Evolutionary conservation across 371 early-diverging fungal genomes (phyloP).

Genomic region (Basidiobolus meristosporus): DNA sequence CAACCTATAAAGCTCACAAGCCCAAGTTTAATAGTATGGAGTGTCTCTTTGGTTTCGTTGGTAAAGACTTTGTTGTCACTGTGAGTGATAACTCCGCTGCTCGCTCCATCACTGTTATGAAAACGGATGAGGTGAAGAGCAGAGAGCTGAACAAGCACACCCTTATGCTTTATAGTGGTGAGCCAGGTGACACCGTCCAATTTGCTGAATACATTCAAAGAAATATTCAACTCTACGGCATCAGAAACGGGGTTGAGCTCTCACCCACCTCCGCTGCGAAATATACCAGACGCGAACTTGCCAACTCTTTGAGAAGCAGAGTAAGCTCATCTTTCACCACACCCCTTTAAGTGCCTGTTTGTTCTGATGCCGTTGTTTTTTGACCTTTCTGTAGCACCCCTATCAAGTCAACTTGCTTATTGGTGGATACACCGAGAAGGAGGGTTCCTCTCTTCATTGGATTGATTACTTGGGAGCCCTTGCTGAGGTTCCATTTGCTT

Average conservation of each 20-base stretch:
- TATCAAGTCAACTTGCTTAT: slow-evolving; percentile 82
- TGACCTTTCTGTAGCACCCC: slow-evolving; percentile 34
- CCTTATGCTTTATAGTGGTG: slow-evolving; percentile 72
- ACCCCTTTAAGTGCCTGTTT: not conserved
- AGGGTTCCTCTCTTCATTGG: slow-evolving; percentile 72
- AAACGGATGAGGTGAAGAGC: slow-evolving; percentile 76
- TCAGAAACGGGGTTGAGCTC: slow-evolving; percentile 66
- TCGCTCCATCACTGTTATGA: slow-evolving; percentile 84
- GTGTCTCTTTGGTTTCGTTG: slow-evolving; percentile 80
- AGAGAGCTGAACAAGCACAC: slow-evolving; percentile 63
- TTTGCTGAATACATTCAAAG: slow-evolving; percentile 92
- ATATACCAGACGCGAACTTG: slow-evolving; percentile 74
- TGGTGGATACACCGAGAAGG: slow-evolving; percentile 62
- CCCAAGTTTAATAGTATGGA: too few species aligned
- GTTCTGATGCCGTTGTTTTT: slow-evolving; percentile 1
- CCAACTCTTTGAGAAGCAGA: slow-evolving; percentile 68
- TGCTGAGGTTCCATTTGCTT: slow-evolving; percentile 67
- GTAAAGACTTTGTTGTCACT: slow-evolving; percentile 82
- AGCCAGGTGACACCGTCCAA: slow-evolving; percentile 85
- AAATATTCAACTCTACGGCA: slow-evolving; percentile 79
- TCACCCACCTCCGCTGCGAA: slow-evolving; percentile 63
- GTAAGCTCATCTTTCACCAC: slow-evolving; percentile 20
- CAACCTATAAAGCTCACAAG: too few species aligned
- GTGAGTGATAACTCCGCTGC: slow-evolving; percentile 66
- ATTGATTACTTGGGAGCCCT: slow-evolving; percentile 77